Evolutionary conservation across 2,329 filamentous ascomycete genomes (phyloP).

Genomic region (Lasiodiplodia citricola): DNA sequence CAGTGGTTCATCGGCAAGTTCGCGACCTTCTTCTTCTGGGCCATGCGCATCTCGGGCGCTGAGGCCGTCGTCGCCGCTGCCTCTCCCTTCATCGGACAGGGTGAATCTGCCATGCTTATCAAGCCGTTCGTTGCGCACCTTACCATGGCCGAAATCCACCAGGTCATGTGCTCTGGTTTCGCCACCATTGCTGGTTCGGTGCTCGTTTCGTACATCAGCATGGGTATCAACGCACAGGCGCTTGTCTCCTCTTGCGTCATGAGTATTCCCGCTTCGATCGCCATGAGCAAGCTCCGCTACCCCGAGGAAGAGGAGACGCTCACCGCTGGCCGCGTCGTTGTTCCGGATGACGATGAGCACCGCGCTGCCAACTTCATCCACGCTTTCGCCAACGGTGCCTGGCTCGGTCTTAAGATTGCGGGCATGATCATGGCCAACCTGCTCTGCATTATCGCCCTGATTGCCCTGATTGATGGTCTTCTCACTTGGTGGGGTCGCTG

Average conservation of each 20-base stretch:
- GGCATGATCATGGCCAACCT: conserved; percentile 80
- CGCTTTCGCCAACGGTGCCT: conserved; percentile 82
- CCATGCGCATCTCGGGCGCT: conserved; percentile 82
- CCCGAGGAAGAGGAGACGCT: conserved; percentile 87
- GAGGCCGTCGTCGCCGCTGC: conserved; percentile 94
- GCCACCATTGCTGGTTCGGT: conserved; percentile 91
- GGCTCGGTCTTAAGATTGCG: conserved; percentile 85
- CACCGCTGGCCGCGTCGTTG: conserved; percentile 78
- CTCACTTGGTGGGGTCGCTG: conserved; percentile 82
- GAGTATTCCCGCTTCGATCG: conserved; percentile 90
- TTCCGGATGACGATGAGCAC: conserved; percentile 79
- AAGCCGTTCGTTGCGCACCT: conserved; percentile 84
- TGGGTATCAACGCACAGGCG: conserved; percentile 83
- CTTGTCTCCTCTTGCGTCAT: conserved; percentile 92
- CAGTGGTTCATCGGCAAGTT: conserved; percentile 93
- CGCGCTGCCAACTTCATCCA: conserved; percentile 81
- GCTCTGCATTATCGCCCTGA: conserved; percentile 81
- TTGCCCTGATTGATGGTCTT: conserved; percentile 75
- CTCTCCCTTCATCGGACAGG: conserved; percentile 92
- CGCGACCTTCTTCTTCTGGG: conserved; percentile 90
- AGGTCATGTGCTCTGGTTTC: conserved; percentile 91
- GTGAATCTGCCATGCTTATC: conserved; percentile 92
- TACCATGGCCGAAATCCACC: conserved; percentile 86
- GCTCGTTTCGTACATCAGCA: conserved; percentile 80
- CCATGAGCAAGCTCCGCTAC: conserved; percentile 86